Base-by-base conservation (phyloP, 1,284 basidiomycete species). In the Anthracocystis panici-leucophaei region DNA sequence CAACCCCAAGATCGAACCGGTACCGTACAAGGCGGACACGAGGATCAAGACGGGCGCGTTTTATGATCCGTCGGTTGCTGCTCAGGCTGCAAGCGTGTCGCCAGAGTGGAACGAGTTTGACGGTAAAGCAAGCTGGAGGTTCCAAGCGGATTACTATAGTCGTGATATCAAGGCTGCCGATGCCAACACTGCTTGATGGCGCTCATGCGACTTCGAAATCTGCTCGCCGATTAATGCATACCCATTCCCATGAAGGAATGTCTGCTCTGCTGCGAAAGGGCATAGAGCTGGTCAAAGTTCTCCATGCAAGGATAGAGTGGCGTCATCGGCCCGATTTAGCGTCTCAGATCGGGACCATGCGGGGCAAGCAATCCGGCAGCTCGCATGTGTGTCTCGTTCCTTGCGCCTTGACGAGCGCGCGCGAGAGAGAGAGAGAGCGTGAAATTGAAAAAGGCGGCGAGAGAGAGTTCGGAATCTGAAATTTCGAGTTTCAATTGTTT, bases 31-130 rank as follows among this genome's bases (percentile, higher is more conserved):
- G 41, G 65, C 58, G 6, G 64, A 70, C 21, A 40, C 54, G 12
- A 45, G 70, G 33, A 14, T 77, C 29, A 55, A 50, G 29, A 38
- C 52, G n/a, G 41, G 57, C 7, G 31, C 53, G 10, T 77, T 77
- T 49, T 65, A 70, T 42, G 75, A 77, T 49, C 63, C 70, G 0
- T 69, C 65, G 1, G 55, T 57, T 9, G 45, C 57, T 9, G 25
- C 18, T 0, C n/a, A 65, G 31, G 65, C 60, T 11, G 60, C 46
- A 5, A 16, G 48, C 2, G 72, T 65, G 6, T 23, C 27, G 25
- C 65, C 65, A 3, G 75, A 73, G 16, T 73, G 70, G 75, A 57
- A 50, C 70, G 66, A 77, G 33, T 61, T 69, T 20, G 60, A 73
- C 29, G 62, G 66, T 1, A 63, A 57, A 1, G 31, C 49, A 1